A percentile compares a stretch with the other conserved stretches of the same genome.
phyloP scores from a whole-genome alignment of 2,329 filamentous ascomycete species.

The Arthrinium puccinioides region DNA sequence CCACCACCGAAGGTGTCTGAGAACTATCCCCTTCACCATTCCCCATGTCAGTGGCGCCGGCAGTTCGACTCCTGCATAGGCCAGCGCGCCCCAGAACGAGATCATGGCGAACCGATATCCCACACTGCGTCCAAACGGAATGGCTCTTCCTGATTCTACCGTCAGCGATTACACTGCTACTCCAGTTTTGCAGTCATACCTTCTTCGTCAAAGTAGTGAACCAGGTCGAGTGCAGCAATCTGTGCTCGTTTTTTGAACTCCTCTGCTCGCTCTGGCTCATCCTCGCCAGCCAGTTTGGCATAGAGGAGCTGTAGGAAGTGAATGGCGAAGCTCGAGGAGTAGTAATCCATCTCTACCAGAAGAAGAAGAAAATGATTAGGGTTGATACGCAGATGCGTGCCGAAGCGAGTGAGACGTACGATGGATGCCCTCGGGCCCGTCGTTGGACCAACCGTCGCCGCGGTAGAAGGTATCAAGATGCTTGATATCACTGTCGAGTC shows the following conservation, averaged over 20 bases:
- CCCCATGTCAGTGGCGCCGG: constrained; percentile 69
- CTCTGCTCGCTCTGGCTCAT: constrained; percentile 57
- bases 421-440: constrained; percentile 70
- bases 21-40: constrained; percentile 67
- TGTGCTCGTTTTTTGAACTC: constrained; percentile 65
- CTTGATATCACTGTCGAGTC: constrained; percentile 67
- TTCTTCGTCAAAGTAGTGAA: constrained; percentile 69
- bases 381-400: no score
- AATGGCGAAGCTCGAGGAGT: constrained; percentile 76
- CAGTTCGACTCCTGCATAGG: constrained; percentile 67
- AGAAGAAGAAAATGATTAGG: constrained; percentile 6
- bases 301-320: constrained; percentile 75
- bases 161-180: background rate
- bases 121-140: constrained; percentile 71
- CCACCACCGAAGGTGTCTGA: constrained; percentile 75
- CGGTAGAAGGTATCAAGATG: constrained; percentile 76
- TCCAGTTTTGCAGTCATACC: constrained; percentile 20
- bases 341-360: constrained; percentile 67
- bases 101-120: constrained; percentile 82
- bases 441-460: constrained; percentile 77
- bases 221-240: constrained; percentile 60
- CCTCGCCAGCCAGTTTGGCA: constrained; percentile 60
- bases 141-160: constrained; percentile 44
- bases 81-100: constrained; percentile 74
- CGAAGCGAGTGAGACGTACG: constrained; percentile 30